Evolutionary conservation across 805 yeast species (phyloP), one percentile per base, ranked within the genome.

Genomic region (Kodamaea sagamina): DNA sequence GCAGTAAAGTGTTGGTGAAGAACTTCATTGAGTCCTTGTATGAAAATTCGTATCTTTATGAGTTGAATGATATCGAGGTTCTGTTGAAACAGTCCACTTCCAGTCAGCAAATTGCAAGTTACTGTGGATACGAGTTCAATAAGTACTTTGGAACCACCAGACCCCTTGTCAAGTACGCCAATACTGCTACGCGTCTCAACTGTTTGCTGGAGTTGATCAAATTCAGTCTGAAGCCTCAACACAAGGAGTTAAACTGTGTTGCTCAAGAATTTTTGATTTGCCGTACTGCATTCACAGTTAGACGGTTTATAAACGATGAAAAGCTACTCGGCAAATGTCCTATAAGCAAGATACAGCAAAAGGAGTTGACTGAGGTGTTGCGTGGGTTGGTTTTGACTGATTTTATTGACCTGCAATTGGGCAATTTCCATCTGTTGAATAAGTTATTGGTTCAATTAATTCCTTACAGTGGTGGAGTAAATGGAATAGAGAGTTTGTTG

Each of bases 141-240:
- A 71, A 72, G 6, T 66, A 75, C n/a, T 79, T 74, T 52, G 93
- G 93, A 1, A 72, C 86, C 0, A 84, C 92, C 0, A 72, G 73
- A 28, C 74, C 77, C 2, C 59, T 82, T 1, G 52, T 51, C 1
- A 54, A 68, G 8, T 59, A 72, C 16, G 61, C 75, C 1, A 77
- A 84, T 45, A 64, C 66, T 9, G 48, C 58, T 4, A 71, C 85
- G 27, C 74, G 89, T 11, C 62, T 75, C 35, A 55, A 62, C 17
- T 85, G 95, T 54, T 63, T 90, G 29, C 55, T 60, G 17, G 67
- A 69, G 47, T 54, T 71, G 78, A 83, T 62, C 57, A 82, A 46
- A 61, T 81, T 47, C 50, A 60, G 35, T 60, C 49, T 54, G 3
- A 38, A 47, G 3, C 47, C 52, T 2, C 44, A 38, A 11, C 42